Base-by-base conservation (phyloP, 2,329 filamentous ascomycete genomes). In the Diaporthe velutina region DNA sequence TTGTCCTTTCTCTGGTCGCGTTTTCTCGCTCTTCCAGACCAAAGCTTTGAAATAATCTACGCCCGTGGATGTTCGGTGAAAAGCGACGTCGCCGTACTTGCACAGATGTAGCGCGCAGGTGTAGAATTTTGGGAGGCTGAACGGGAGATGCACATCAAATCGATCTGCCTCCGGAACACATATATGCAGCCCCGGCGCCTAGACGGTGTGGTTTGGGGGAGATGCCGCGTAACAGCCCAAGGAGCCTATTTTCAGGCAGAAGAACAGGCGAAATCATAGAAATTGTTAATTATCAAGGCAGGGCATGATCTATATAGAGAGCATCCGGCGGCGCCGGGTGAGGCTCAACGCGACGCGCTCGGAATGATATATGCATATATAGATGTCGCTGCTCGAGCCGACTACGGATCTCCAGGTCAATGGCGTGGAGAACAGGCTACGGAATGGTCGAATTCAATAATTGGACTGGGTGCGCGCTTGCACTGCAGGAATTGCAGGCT, bases 401-500 rank as follows among this genome's bases (percentile, higher is more conserved):
- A 13, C 22, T 38, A 38, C 48, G 22, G 28, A 10, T 10, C 8
- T 35, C 45, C 13, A 7, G 7, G 45, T 19, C 45, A n/a, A 25
- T 25, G 22, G 45, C 12, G 19, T 7, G 25, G 2, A 15, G 4
- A 22, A 2, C 1, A 15, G 50, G 15, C n/a, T 42, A 38, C 17
- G 28, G 6, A 35, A 30, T 25, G 13, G 30, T 30, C 42, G 57
- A 22, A 13, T n/a, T 17, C 33, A 50, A 28, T 22, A 72, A 17
- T 17, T 42, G 45, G 57, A 55, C 12, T 7, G 33, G 25, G 45
- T 55, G 30, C 48, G 48, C 55, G 38, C 68, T 70, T 57, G 73
- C 68, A 50, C 48, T 67, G 72, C 48, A 72, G 60, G 30, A 68
- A 45, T 57, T 54, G 55, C 45, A 72, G 38, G 25, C 40, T 42